A percentile compares a stretch with the other conserved stretches of the same genome.
Evolutionary conservation across 208 protist genomes (phyloP).

Genomic region (Leishmania tarentolae): DNA sequence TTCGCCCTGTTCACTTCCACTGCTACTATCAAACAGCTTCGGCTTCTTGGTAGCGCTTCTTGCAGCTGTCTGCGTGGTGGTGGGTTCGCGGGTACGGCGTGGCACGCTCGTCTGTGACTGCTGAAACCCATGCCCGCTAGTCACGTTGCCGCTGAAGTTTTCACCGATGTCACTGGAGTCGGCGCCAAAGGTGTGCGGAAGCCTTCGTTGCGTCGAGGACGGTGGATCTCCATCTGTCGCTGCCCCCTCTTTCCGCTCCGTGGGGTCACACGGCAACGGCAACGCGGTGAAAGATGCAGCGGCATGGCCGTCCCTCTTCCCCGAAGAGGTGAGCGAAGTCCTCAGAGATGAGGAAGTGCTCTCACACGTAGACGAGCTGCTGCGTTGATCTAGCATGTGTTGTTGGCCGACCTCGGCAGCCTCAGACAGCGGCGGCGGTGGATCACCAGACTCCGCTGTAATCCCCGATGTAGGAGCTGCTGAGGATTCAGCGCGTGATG

Average conservation of each 20-base stretch:
- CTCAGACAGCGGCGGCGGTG: constrained; percentile 28
- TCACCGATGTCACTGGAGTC: constrained; percentile 18
- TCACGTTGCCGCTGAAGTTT: too few species aligned
- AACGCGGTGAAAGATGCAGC: neutral
- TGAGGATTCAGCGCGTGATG: neutral
- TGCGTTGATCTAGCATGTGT: neutral
- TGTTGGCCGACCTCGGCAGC: neutral
- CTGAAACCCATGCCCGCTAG: neutral
- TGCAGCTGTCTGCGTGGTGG: neutral
- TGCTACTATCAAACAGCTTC: constrained; percentile 40
- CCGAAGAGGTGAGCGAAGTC: neutral
- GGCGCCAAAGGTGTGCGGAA: constrained; percentile 7
- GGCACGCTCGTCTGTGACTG: neutral
- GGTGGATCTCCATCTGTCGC: neutral
- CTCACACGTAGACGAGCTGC: neutral
- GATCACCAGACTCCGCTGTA: neutral
- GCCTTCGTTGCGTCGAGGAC: neutral
- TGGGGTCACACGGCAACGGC: neutral
- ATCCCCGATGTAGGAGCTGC: neutral
- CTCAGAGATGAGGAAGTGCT: neutral
- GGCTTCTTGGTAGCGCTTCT: constrained; percentile 24
- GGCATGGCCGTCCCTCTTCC: neutral
- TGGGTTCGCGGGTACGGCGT: neutral
- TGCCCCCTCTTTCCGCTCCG: neutral
- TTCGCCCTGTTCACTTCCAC: constrained; percentile 14